These are phyloP conservation scores for Lipomyces sp. DNA, from an alignment of 805 yeast species.

Conservation along the genomic window DNA sequence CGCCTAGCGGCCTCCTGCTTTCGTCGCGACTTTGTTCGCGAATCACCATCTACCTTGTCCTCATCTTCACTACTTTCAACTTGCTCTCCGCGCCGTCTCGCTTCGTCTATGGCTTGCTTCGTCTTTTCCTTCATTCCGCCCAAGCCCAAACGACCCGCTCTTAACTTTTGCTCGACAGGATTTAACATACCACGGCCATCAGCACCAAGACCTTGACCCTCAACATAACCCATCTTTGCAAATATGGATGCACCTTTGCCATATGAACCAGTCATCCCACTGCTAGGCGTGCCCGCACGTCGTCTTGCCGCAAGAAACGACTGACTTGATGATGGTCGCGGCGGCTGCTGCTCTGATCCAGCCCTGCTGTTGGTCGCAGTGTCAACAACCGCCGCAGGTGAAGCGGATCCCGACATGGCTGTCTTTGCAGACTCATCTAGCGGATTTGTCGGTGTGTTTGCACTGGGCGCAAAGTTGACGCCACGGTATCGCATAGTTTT, in stretches of 20 bases:
- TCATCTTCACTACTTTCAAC: conserved; percentile 33
- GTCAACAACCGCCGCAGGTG: conserved; percentile 1
- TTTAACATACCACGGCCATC: conserved; percentile 70
- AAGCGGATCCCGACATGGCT: neutral
- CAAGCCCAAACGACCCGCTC: conserved; percentile 74
- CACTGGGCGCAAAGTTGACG: conserved; percentile 30
- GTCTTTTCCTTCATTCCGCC: conserved; percentile 61
- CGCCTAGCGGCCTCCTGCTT: conserved; percentile 16
- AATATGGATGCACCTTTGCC: conserved; percentile 86
- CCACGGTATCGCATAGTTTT: conserved; percentile 34
- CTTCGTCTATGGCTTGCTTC: conserved; percentile 36
- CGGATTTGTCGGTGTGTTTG: conserved; percentile 20
- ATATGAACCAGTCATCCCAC: conserved; percentile 23
- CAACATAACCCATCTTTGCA: conserved; percentile 82
- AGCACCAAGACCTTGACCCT: conserved; percentile 85
- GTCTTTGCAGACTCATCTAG: conserved; percentile 12
- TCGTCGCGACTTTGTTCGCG: conserved; percentile 37
- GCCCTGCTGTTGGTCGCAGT: neutral
- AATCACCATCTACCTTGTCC: conserved; percentile 20
- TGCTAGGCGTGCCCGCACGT: neutral
- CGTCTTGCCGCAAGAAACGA: conserved; percentile 22
- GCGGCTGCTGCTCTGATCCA: neutral
- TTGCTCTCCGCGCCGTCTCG: conserved; percentile 34
- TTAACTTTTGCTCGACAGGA: conserved; percentile 74
- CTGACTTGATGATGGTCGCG: neutral